phyloP scores from a whole-genome alignment of 805 yeast genomes.

The Nakazawaea wyomingensis region DNA sequence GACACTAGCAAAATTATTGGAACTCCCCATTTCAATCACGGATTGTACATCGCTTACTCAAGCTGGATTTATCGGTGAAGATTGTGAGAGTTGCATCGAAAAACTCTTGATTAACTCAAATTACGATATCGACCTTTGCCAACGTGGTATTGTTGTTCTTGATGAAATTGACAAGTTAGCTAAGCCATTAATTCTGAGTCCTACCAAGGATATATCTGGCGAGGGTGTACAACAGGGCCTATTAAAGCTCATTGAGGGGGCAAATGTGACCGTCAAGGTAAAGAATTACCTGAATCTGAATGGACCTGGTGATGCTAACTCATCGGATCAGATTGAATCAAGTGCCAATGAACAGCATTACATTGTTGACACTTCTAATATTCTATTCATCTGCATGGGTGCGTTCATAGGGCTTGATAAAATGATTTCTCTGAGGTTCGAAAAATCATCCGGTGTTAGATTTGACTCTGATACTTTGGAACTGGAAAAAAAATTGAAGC shows the following conservation, averaged over 20 bases:
- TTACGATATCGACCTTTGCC: conserved; percentile 46
- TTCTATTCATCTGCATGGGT: conserved; percentile 54
- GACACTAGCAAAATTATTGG: conserved; percentile 44
- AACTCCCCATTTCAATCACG: conserved; percentile 54
- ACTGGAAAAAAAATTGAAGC: no score
- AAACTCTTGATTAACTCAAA: conserved; percentile 44
- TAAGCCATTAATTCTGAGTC: conserved; percentile 39
- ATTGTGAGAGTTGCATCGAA: conserved; percentile 53
- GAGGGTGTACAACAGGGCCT: conserved; percentile 64
- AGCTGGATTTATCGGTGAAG: conserved; percentile 64
- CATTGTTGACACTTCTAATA: conserved; percentile 49
- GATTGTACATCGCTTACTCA: conserved; percentile 61
- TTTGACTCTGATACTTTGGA: conserved; percentile 16
- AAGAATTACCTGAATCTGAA: conserved; percentile 16
- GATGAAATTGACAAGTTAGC: conserved; percentile 59
- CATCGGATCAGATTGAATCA: conserved; percentile 10
- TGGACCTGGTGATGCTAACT: conserved; percentile 4
- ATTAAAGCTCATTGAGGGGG: conserved; percentile 53
- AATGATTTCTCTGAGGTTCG: conserved; percentile 36
- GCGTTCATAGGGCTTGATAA: conserved; percentile 57
- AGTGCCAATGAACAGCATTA: conserved; percentile 31
- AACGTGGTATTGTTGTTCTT: conserved; percentile 53
- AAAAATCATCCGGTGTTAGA: conserved; percentile 21
- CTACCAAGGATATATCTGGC: conserved; percentile 55
- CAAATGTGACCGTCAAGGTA: conserved; percentile 40